Percentiles rank a stretch among this genome's conserved stretches.
Conservation (phyloP, 2,329 filamentous ascomycete genomes). For the Lasiodiplodia citricola region DNA sequence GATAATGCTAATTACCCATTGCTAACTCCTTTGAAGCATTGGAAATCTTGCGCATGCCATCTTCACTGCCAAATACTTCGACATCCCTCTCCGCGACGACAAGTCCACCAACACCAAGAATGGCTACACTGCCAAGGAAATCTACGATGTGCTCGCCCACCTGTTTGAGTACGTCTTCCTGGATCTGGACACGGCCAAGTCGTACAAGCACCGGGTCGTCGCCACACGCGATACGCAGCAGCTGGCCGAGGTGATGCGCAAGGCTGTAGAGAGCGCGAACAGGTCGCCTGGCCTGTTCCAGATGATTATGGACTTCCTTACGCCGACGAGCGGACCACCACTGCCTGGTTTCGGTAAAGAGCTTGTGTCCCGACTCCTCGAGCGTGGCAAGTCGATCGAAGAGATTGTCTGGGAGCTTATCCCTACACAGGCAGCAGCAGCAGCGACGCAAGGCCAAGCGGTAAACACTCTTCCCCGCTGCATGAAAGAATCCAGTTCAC, state of each 20-base stretch:
- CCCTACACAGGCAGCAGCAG: slow-evolving; percentile 22
- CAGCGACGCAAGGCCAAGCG: slow-evolving; percentile 22
- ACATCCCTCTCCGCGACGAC: slow-evolving; percentile 34
- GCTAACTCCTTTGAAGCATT: slow-evolving; percentile 26
- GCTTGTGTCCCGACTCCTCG: slow-evolving; percentile 27
- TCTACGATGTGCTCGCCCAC: slow-evolving; percentile 35
- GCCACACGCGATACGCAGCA: slow-evolving; percentile 24
- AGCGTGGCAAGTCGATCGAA: slow-evolving; percentile 27
- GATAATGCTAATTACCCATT: background rate
- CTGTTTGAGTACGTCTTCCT: slow-evolving; percentile 40
- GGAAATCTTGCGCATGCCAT: slow-evolving; percentile 39
- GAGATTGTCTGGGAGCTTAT: slow-evolving; percentile 27
- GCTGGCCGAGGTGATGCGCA: slow-evolving; percentile 14
- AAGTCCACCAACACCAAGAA: slow-evolving; percentile 27
- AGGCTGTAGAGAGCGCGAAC: slow-evolving; percentile 12
- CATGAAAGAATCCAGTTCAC: background rate
- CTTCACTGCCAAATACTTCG: slow-evolving; percentile 37
- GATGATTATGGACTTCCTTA: slow-evolving; percentile 19
- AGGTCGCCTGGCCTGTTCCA: slow-evolving; percentile 1
- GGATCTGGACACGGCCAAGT: slow-evolving; percentile 35
- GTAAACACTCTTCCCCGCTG: slow-evolving; percentile 3
- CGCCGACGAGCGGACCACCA: slow-evolving; percentile 12
- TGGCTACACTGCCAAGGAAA: slow-evolving; percentile 33
- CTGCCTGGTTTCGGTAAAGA: slow-evolving; percentile 10
- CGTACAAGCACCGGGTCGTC: slow-evolving; percentile 29